phyloP scores from a whole-genome alignment of 306 rosid species.

The Casuarina cunninghamiana region DNA sequence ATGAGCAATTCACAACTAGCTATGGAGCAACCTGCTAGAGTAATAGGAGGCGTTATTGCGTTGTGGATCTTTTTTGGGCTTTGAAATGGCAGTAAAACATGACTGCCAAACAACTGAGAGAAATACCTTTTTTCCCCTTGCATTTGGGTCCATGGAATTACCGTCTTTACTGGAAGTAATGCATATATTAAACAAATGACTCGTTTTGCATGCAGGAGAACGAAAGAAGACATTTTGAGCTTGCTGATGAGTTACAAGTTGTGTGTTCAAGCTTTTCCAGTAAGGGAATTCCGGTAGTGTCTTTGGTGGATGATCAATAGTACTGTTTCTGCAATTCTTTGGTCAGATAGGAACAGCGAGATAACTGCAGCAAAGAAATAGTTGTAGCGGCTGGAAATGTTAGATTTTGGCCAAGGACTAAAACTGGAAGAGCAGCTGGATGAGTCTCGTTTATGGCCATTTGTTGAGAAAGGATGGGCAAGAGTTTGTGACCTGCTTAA shows the following conservation, averaged over 20 bases:
- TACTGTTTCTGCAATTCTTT: constrained; percentile 11
- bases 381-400: constrained; percentile 3
- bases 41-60: not conserved
- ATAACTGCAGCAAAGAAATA: constrained; percentile 22
- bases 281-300: constrained; percentile 76
- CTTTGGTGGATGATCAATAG: constrained; percentile 52
- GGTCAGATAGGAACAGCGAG: constrained; percentile 1
- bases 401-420: not conserved
- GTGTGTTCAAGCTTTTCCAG: constrained; percentile 69
- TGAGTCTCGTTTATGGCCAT: not conserved
- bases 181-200: constrained; percentile 12
- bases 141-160: not conserved
- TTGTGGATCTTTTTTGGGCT: not conserved
- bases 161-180: not conserved
- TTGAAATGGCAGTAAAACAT: not conserved
- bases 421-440: not conserved
- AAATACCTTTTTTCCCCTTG: not conserved
- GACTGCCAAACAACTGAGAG: not conserved
- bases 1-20: not conserved
- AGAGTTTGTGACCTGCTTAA: not conserved
- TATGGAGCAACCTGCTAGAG: not conserved
- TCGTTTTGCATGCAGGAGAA: constrained; percentile 51
- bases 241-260: constrained; percentile 66
- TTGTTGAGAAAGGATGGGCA: not conserved
- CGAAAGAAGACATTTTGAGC: constrained; percentile 38